Evolutionary conservation across 2,329 filamentous ascomycete genomes (phyloP).

Genomic region (Aspergillus pseudoviridinutans): DNA sequence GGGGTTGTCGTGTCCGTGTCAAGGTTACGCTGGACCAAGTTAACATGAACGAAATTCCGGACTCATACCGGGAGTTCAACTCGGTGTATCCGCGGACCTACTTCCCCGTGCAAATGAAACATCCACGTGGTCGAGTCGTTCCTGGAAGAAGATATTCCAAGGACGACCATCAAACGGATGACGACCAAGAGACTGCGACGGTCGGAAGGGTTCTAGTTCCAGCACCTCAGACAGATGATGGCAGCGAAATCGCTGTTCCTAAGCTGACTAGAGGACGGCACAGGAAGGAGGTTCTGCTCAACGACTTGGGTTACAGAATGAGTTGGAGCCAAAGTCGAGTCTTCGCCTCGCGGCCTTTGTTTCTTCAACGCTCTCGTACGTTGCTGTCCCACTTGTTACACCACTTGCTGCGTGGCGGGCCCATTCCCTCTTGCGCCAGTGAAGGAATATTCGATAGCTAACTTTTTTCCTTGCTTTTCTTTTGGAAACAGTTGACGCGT

Average conservation of each 20-base stretch:
- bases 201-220: slow-evolving; percentile 53
- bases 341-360: slow-evolving; percentile 80
- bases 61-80: slow-evolving; percentile 86
- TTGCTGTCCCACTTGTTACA: slow-evolving; percentile 25
- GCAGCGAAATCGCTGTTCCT: slow-evolving; percentile 71
- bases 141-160: slow-evolving; percentile 72
- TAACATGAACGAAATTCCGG: slow-evolving; percentile 91
- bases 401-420: slow-evolving; percentile 4
- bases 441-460: slow-evolving; percentile 9
- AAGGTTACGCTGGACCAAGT: slow-evolving; percentile 90
- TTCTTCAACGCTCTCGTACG: slow-evolving; percentile 87
- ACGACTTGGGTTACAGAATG: slow-evolving; percentile 92
- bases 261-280: slow-evolving; percentile 66
- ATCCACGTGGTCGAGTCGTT: slow-evolving; percentile 66
- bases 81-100: slow-evolving; percentile 89
- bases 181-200: slow-evolving; percentile 31
- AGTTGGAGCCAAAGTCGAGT: slow-evolving; percentile 93
- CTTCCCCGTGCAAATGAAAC: slow-evolving; percentile 90
- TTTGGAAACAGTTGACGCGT: slow-evolving; percentile 72
- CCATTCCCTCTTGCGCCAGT: slow-evolving; percentile 7
- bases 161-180: slow-evolving; percentile 57
- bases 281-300: slow-evolving; percentile 81
- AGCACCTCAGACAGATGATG: slow-evolving; percentile 62
- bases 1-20: slow-evolving; percentile 76
- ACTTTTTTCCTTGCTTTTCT: slow-evolving; percentile 1